Evolutionary conservation across 2,329 filamentous ascomycete species (phyloP), one percentile per base, ranked within the genome.

Genomic region (Verticillium isaacii): DNA sequence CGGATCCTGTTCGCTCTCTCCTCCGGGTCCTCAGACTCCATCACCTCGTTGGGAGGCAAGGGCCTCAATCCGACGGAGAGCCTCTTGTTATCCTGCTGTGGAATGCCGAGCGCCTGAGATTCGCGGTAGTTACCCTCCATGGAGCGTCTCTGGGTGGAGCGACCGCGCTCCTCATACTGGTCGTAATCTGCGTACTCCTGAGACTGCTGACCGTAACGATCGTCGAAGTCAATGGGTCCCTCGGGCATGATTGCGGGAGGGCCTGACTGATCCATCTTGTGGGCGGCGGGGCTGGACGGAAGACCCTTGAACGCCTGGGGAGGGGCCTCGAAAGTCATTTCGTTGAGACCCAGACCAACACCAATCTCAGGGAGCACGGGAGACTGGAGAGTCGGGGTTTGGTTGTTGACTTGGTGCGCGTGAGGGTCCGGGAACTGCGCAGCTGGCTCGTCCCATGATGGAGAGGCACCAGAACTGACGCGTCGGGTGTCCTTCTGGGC

Each of bases 1-100:
- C 95, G 87, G 68, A 99, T 99, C 62, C 95, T 89, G 80, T 97
- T 98, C 66, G 95, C 95, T 70, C 95, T 88, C 71, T 94, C 89
- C 75, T 98, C 95, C 0, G 95, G 93, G 72, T 97, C 94, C 72
- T 98, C 95, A 3, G 89, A 86, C 54, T 89, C 86, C 34, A 82
- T 83, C 60, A 91, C 87, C 66, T 96, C 91, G 70, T 93, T 89
- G 39, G 93, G 92, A 5, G 95, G 95, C 65, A 99, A 82, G 25
- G 95, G 95, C 17, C 95, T 89, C 74, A 96, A 84, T 32, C 87
- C 87, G 56, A 89, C 84, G 1, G 88, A 90, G n/a, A 89, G 74
- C 61, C 88, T 81, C 64, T 83, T 83, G 68, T 77, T 80, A 62
- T 85, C 78, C 63, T 81, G 78, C 17, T 78, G 77, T 1, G 87